Evolutionary conservation across 768 basidiomycete species (phyloP).

Genomic region (Psilocybe cubensis): DNA sequence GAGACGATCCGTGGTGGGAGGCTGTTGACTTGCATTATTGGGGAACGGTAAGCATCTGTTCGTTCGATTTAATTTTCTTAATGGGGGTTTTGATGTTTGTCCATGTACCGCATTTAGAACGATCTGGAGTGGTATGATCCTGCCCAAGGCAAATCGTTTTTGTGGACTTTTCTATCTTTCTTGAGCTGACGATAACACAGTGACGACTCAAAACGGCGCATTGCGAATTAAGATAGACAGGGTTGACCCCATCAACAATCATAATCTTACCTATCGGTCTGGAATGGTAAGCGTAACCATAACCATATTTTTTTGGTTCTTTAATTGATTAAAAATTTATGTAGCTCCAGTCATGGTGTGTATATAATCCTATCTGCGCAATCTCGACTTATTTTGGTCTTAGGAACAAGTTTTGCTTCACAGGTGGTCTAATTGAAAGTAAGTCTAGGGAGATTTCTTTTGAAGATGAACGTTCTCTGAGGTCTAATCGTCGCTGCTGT

Average conservation of each 20-base stretch:
- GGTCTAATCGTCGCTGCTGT: background rate
- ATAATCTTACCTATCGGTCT: constrained; percentile 66
- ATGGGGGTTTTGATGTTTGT: background rate
- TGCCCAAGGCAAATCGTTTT: constrained; percentile 21
- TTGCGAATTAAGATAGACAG: constrained; percentile 68
- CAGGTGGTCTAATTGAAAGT: constrained; percentile 63
- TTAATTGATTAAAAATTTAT: background rate
- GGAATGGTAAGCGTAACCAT: too few species aligned
- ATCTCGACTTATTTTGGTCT: background rate
- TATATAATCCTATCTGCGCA: background rate
- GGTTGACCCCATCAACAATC: constrained; percentile 40
- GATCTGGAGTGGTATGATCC: constrained; percentile 79
- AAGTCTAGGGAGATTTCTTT: background rate
- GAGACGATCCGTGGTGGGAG: constrained; percentile 58
- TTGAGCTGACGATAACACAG: constrained; percentile 27
- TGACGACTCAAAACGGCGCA: constrained; percentile 67
- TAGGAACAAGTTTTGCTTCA: constrained; percentile 66
- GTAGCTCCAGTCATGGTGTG: constrained; percentile 36
- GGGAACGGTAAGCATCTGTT: constrained; percentile 41
- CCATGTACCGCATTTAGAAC: constrained; percentile 23
- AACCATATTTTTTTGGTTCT: constrained; percentile 21
- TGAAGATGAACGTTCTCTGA: background rate
- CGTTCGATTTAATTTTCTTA: background rate
- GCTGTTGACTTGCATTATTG: constrained; percentile 62
- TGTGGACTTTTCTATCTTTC: background rate